Evolutionary conservation across 140 eudicot genomes (phyloP).

Genomic region (Oenanthe javanica): DNA sequence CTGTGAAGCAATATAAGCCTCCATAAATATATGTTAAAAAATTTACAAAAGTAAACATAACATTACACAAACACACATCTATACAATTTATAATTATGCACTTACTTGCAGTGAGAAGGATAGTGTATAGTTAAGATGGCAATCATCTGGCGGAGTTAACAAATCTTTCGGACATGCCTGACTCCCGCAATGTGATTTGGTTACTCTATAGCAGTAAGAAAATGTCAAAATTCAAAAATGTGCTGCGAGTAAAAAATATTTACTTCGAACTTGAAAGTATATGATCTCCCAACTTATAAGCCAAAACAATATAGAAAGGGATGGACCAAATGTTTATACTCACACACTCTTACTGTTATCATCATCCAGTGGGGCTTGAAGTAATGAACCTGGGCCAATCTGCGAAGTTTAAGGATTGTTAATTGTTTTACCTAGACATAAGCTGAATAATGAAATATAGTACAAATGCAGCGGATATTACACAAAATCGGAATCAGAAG

Average conservation of each 20-base stretch:
- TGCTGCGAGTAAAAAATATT: not conserved
- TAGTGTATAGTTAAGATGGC: slow-evolving; percentile 79
- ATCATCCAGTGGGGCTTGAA: slow-evolving; percentile 84
- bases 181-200: slow-evolving; percentile 73
- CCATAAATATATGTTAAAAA: not conserved
- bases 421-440: slow-evolving; percentile 1
- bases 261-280: not conserved
- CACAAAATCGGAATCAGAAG: not conserved
- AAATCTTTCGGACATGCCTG: slow-evolving; percentile 74
- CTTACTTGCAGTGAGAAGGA: slow-evolving; percentile 92
- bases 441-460: not conserved
- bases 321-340: slow-evolving; percentile 17
- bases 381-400: slow-evolving; percentile 89
- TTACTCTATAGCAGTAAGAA: slow-evolving; percentile 41
- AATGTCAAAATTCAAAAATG: not conserved
- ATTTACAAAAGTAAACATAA: not conserved
- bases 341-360: slow-evolving; percentile 65
- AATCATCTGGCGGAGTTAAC: slow-evolving; percentile 88
- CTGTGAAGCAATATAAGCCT: not conserved
- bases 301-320: not conserved
- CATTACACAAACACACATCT: not conserved
- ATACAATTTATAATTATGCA: not conserved
- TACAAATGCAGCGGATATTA: not conserved
- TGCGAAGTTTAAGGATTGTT: slow-evolving; percentile 23
- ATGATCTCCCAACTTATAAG: not conserved